Percentiles rank a stretch among this genome's conserved stretches.
These are phyloP conservation scores for Smittium mucronatum DNA, from an alignment of 371 early-diverging fungal species.

Conservation along the genomic window DNA sequence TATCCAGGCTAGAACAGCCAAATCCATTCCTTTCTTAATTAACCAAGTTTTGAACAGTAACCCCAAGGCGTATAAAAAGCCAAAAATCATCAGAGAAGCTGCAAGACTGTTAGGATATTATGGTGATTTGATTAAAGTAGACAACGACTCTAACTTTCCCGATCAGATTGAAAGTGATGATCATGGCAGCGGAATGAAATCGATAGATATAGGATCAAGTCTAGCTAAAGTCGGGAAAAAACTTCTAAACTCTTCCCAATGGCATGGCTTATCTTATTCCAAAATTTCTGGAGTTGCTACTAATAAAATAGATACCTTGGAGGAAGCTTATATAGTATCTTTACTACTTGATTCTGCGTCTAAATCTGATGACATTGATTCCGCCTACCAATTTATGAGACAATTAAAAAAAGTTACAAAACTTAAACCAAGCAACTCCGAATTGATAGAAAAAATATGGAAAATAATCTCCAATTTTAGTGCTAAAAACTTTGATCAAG, in stretches of 20 bases:
- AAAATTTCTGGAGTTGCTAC: background rate
- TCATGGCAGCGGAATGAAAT: background rate
- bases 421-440: background rate
- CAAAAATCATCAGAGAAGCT: constrained; percentile 8
- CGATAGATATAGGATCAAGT: background rate
- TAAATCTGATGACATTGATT: background rate
- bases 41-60: background rate
- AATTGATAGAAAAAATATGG: background rate
- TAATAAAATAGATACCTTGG: background rate
- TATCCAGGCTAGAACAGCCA: background rate
- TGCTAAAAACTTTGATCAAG: background rate
- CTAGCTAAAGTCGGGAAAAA: constrained; percentile 4
- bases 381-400: background rate
- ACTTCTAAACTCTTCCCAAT: constrained; percentile 1
- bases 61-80: background rate
- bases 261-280: background rate
- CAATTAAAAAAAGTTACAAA: background rate
- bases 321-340: background rate
- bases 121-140: too few species aligned
- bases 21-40: background rate
- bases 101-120: constrained; percentile 2
- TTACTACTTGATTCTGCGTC: background rate
- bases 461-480: background rate
- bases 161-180: too few species aligned
- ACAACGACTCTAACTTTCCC: background rate